Percentiles rank a stretch among this genome's conserved stretches.
Conservation (phyloP, 1,284 basidiomycete genomes). For the Thelephora terrestris region DNA sequence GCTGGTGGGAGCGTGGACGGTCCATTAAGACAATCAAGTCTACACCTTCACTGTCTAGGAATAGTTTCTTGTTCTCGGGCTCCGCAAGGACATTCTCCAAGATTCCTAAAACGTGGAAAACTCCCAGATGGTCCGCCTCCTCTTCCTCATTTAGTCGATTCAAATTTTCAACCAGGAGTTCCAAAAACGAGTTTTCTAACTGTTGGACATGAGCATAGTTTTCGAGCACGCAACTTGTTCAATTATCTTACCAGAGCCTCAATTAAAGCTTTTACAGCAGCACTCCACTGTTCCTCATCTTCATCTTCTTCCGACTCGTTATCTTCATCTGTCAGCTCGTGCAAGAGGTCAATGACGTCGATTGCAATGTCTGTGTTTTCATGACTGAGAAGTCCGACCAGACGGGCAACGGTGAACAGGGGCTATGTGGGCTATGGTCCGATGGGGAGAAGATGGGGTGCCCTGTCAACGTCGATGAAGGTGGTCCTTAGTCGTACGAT, state of each 20-base stretch:
- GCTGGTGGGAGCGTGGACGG: no score
- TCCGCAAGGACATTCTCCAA: constrained; percentile 91
- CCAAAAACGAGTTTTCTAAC: constrained; percentile 76
- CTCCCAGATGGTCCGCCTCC: constrained; percentile 81
- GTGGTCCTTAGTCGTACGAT: no score
- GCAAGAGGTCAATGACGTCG: constrained; percentile 83
- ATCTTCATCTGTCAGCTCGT: constrained; percentile 96
- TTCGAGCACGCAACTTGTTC: background rate
- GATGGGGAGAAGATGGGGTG: no score
- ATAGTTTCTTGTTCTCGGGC: constrained; percentile 64
- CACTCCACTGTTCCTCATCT: constrained; percentile 47
- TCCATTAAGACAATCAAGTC: constrained; percentile 95
- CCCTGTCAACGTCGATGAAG: no score
- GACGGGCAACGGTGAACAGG: constrained; percentile 49
- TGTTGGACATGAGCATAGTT: constrained; percentile 21
- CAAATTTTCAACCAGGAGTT: constrained; percentile 87
- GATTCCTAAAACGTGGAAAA: constrained; percentile 87
- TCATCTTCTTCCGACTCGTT: constrained; percentile 65
- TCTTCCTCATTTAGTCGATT: constrained; percentile 73
- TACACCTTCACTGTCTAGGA: constrained; percentile 86
- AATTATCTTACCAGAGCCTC: constrained; percentile 55
- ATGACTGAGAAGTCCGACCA: constrained; percentile 82
- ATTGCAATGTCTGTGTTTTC: constrained; percentile 93
- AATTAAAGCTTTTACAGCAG: constrained; percentile 63
- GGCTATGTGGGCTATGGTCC: no score